phyloP scores from a whole-genome alignment of 257 asterid species.

The Jasminum sambac region DNA sequence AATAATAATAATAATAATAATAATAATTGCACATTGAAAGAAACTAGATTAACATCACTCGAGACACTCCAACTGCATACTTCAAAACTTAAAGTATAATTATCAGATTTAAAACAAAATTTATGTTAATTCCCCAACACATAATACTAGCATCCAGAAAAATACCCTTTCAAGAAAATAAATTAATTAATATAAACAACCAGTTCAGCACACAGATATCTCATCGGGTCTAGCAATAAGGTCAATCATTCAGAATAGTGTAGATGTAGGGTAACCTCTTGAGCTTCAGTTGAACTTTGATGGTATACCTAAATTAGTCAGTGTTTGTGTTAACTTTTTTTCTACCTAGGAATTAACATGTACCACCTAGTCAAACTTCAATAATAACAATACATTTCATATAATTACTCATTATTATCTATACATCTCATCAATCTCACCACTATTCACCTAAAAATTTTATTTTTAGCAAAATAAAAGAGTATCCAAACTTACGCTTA shows the following conservation, averaged over 20 bases:
- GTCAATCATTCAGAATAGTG: background rate
- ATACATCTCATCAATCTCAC: too few species aligned
- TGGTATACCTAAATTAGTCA: background rate
- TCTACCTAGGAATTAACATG: too few species aligned
- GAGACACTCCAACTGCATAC: background rate
- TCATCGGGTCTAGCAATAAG: conserved; percentile 1
- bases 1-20: background rate
- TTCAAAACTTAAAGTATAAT: background rate
- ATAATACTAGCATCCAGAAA: background rate
- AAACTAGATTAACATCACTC: background rate
- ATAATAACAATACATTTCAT: too few species aligned
- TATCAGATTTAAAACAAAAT: background rate
- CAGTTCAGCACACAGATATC: background rate
- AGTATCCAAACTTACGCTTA: background rate
- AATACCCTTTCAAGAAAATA: background rate
- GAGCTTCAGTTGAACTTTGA: background rate
- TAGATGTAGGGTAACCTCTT: background rate
- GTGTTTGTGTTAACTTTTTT: too few species aligned
- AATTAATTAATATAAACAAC: background rate
- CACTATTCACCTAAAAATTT: too few species aligned
- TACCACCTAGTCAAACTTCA: too few species aligned
- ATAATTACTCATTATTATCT: too few species aligned
- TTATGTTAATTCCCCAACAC: background rate
- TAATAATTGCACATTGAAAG: background rate
- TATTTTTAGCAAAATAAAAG: too few species aligned